Percentiles rank a stretch among this genome's conserved stretches.
Evolutionary conservation across 2,329 filamentous ascomycete species (phyloP).

Genomic region (Cadophora sp.): DNA sequence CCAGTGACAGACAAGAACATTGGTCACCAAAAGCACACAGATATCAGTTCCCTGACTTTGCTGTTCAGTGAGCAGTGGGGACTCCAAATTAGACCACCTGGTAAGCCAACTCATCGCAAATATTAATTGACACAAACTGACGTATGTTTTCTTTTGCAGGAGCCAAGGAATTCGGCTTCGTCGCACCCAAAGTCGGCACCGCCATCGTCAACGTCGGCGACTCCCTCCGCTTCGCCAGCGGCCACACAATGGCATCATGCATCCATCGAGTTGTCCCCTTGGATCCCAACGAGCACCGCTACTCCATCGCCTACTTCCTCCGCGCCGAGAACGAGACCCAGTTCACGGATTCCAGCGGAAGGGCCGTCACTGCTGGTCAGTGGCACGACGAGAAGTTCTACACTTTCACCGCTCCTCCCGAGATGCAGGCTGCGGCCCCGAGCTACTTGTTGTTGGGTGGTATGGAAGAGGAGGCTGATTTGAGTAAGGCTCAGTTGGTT

Average conservation of each 20-base stretch:
- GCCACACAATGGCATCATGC: conserved; percentile 60
- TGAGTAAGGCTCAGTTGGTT: conserved; percentile 5
- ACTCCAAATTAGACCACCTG: conserved; percentile 61
- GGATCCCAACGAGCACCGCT: conserved; percentile 58
- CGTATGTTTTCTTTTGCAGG: too few relatives aligned
- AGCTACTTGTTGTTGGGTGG: conserved; percentile 56
- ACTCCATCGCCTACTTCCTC: conserved; percentile 65
- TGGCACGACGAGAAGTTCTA: conserved; percentile 63
- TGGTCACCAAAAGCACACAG: conserved; percentile 63
- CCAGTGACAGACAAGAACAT: conserved; percentile 51
- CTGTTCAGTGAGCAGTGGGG: conserved; percentile 64
- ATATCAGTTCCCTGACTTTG: conserved; percentile 61
- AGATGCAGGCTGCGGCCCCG: conserved; percentile 55
- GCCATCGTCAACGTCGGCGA: conserved; percentile 66
- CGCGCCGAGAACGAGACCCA: conserved; percentile 61
- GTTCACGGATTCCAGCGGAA: conserved; percentile 58
- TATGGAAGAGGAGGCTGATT: conserved; percentile 52
- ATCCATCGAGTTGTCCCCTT: conserved; percentile 64
- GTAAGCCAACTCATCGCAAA: conserved; percentile 29
- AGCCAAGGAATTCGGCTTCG: conserved; percentile 57
- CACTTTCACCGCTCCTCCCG: conserved; percentile 48
- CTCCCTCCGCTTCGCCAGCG: conserved; percentile 61
- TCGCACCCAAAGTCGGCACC: conserved; percentile 56
- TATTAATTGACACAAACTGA: too few relatives aligned
- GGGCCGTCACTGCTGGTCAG: conserved; percentile 58